Base-by-base conservation (phyloP, 2,329 filamentous ascomycete species). In the Xylariaceae sp. region DNA sequence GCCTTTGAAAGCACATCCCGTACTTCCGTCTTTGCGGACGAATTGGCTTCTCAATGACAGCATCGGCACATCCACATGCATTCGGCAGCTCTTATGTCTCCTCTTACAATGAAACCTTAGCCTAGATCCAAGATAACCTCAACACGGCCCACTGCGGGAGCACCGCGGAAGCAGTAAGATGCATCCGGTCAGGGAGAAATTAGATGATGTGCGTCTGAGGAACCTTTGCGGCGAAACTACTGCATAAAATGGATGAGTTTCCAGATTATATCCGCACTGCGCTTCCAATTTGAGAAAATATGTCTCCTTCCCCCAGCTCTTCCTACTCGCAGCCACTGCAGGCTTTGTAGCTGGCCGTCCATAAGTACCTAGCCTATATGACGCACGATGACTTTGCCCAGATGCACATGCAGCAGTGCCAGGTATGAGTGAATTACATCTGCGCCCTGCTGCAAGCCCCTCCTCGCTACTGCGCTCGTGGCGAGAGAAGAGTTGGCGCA, bases 131-230 rank as follows among this genome's bases (percentile, higher is more conserved):
- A 69, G 66, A 68, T 69, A 63, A 67, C 67, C 67, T 67, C 68
- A 71, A 71, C 61, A 51, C 41, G 68, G 67, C 67, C 68, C 71
- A 66, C 67, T 70, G 73, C 73, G 74, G 74, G 73, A 75, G 69
- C 66, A 66, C 67, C 75, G 75, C 71, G 75, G 75, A 77, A 74
- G 71, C 72, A 74, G 61, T 61, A 69, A 50, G 63, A 61, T 61
- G 62, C 65, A 74, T 72, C 75, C 75, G 74, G 71, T 55, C 66
- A 67, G 40, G 40, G 63, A 69, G 68, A 71, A 72, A 70, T 71
- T 65, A 67, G 67, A 73, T 75, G 72, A 76, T 75, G 70, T 71
- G 71, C 73, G 72, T 73, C 63, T 58, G 62, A 63, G 64, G 61
- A 64, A 61, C 59, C 54, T 66, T 66, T 71, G 69, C 69, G 66